phyloP scores from a whole-genome alignment of 345 rosid species.

The Pugionium cornutum region DNA sequence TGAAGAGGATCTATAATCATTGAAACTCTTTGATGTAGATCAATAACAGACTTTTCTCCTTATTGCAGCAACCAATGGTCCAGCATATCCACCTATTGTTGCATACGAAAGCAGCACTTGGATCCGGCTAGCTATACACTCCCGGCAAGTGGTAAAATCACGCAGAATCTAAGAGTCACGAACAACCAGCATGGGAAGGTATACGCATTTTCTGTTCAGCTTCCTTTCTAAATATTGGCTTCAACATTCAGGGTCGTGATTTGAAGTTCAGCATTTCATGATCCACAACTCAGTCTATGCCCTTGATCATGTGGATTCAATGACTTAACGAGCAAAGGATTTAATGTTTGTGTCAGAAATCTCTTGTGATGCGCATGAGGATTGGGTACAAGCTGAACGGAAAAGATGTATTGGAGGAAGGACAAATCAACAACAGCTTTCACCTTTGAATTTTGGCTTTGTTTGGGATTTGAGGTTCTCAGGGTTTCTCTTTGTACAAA shows the following conservation, averaged over 20 bases:
- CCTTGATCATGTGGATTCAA: neutral
- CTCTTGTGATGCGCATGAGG: slow-evolving; percentile 89
- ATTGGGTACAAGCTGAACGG: slow-evolving; percentile 78
- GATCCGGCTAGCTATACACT: slow-evolving; percentile 88
- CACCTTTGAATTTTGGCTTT: slow-evolving; percentile 27
- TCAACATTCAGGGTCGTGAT: neutral
- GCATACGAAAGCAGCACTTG: slow-evolving; percentile 91
- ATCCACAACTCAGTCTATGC: neutral
- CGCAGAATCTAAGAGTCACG: slow-evolving; percentile 69
- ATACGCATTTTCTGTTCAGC: slow-evolving; percentile 18
- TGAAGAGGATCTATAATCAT: no score
- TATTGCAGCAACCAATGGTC: slow-evolving; percentile 71
- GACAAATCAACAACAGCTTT: slow-evolving; percentile 87
- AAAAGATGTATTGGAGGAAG: slow-evolving; percentile 87
- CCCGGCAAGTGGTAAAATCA: slow-evolving; percentile 60
- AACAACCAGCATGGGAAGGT: slow-evolving; percentile 99
- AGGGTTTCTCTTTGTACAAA: slow-evolving; percentile 27
- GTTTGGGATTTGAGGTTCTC: slow-evolving; percentile 56
- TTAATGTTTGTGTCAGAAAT: slow-evolving; percentile 63
- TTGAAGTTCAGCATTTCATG: no score
- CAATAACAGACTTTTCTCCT: slow-evolving; percentile 11
- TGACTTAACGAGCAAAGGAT: slow-evolving; percentile 5
- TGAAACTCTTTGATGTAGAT: neutral
- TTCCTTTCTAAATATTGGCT: neutral
- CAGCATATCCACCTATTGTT: slow-evolving; percentile 68